A percentile compares a stretch with the other conserved stretches of the same genome.
These are phyloP conservation scores for Morella rubra DNA, from an alignment of 306 rosid species.

Conservation along the genomic window DNA sequence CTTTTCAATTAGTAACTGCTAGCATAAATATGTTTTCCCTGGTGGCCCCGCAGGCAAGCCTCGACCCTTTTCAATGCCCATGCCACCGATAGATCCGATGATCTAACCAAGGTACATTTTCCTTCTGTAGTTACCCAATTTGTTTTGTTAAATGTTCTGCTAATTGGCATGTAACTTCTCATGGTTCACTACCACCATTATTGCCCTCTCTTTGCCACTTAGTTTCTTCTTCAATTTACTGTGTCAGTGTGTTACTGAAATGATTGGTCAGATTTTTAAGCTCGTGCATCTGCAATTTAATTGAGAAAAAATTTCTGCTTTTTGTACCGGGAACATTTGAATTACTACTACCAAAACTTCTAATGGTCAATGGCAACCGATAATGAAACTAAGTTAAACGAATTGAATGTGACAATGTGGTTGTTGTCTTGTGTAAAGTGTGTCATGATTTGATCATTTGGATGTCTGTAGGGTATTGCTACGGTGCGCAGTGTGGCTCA, in stretches of 20 bases:
- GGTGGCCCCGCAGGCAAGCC: conserved; percentile 54
- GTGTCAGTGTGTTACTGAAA: neutral
- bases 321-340: neutral
- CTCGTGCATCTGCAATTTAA: neutral
- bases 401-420: neutral
- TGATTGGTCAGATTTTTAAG: neutral
- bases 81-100: conserved; percentile 53
- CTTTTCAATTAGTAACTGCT: neutral
- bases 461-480: conserved; percentile 53
- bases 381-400: neutral
- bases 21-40: neutral
- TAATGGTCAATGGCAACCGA: neutral
- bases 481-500: conserved; percentile 44
- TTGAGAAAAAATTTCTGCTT: neutral
- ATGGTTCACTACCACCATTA: neutral
- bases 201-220: neutral
- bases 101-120: conserved; percentile 49
- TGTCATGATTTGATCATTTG: neutral
- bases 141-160: neutral
- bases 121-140: neutral
- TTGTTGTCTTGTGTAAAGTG: neutral
- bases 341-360: neutral
- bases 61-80: conserved; percentile 42
- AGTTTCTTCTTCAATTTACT: neutral
- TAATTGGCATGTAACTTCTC: neutral